These are phyloP conservation scores for Blastomyces parvus DNA, from an alignment of 2,329 filamentous ascomycete genomes.

Conservation along the genomic window DNA sequence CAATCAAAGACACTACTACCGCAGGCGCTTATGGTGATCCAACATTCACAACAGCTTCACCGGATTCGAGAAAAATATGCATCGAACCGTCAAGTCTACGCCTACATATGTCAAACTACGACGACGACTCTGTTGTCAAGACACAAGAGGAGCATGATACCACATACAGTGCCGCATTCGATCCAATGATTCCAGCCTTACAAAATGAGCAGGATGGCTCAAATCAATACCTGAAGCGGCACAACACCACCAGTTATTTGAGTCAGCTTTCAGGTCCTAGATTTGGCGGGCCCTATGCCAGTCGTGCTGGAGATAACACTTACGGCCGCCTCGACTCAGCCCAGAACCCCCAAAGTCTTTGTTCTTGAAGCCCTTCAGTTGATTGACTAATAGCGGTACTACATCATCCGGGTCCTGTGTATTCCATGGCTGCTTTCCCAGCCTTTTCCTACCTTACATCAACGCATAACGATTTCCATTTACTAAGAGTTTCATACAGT, in stretches of 20 bases:
- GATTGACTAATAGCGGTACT: background rate
- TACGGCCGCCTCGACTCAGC: conserved; percentile 29
- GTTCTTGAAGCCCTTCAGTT: conserved; percentile 20
- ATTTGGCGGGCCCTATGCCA: conserved; percentile 26
- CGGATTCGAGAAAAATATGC: conserved; percentile 20
- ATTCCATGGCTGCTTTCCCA: background rate
- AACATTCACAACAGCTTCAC: conserved; percentile 19
- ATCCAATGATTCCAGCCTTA: conserved; percentile 25
- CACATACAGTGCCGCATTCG: conserved; percentile 24
- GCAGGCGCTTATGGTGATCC: conserved; percentile 29
- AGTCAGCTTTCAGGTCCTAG: conserved; percentile 21
- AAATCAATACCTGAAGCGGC: conserved; percentile 22
- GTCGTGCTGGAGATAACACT: conserved; percentile 18
- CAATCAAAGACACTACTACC: conserved; percentile 26
- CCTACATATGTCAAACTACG: conserved; percentile 22
- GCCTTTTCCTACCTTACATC: background rate
- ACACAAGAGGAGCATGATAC: conserved; percentile 20
- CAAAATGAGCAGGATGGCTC: conserved; percentile 22
- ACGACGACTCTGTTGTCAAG: conserved; percentile 21
- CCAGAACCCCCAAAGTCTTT: conserved; percentile 28
- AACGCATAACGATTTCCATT: conserved; percentile 7
- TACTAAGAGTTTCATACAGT: background rate
- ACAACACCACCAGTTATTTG: conserved; percentile 16
- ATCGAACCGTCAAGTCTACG: conserved; percentile 18
- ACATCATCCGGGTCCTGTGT: background rate